Base-by-base conservation (phyloP, 768 basidiomycete species). In the Collybia sordida region DNA sequence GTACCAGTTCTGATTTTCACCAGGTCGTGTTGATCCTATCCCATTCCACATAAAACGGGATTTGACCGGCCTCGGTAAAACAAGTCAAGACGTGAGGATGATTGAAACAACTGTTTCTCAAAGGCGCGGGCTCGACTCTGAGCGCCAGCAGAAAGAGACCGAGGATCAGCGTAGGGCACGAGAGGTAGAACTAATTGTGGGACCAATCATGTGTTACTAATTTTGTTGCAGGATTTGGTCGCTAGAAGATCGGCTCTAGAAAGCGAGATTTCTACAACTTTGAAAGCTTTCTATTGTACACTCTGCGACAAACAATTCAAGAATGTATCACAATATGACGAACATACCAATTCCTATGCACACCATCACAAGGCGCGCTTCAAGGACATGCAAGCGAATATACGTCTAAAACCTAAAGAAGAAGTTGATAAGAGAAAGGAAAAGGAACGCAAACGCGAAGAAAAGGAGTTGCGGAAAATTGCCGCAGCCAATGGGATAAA, bases 251-350 rank as follows among this genome's bases (percentile, higher is more conserved):
- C 74, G 8, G 87, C 86, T 8, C 70, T 91, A 35, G 76, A 82
- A 57, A 76, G 74, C 22, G 88, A 93, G 63, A 81, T 93, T 24
- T 80, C 78, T 1, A 75, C 75, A 42, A 83, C 83, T 4, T 75
- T 93, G 41, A 77, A 77, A 25, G 76, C 88, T 7, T 93, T 93
- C 67, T 92, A 91, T 62, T 93, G 91, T 64, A 68, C 74, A 21
- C 76, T 91, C 17, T 93, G 91, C 71, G 89, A 91, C 53, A 92
- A 92, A 64, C 91, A 93, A 64, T 93, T 92, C 70, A 79, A 85
- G 64, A 93, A 79, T 42, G 88, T 93, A 17, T 83, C 88, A 0
- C 90, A 91, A 60, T 93, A 89, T 58, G 91, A 93, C 55, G 91
- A 93, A 60, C 91, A 93, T 66, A 89, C 88, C 47, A 93, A 92